Evolutionary conservation across 331 rosid species (phyloP).

Genomic region (Quercus phellos): DNA sequence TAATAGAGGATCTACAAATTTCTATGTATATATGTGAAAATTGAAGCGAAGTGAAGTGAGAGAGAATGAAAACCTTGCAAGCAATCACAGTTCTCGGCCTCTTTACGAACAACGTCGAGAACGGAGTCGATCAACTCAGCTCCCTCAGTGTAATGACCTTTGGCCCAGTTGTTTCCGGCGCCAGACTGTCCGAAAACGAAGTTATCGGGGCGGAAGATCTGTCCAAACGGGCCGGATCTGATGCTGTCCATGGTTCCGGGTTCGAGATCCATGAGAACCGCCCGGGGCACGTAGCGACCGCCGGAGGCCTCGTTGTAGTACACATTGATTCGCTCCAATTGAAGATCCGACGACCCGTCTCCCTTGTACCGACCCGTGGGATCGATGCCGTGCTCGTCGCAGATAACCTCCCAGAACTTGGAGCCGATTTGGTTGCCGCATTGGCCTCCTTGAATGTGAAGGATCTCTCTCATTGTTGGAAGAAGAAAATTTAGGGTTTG

Average conservation of each 20-base stretch:
- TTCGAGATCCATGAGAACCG: conserved; percentile 84
- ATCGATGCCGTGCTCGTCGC: conserved; percentile 81
- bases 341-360: conserved; percentile 44
- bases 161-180: conserved; percentile 87
- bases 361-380: conserved; percentile 56
- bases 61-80: conserved; percentile 51
- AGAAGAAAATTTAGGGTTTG: conserved; percentile 20
- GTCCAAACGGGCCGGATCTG: conserved; percentile 79
- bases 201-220: conserved; percentile 79
- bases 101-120: conserved; percentile 80
- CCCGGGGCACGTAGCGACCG: conserved; percentile 77
- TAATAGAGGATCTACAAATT: no score
- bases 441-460: conserved; percentile 83
- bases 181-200: conserved; percentile 86
- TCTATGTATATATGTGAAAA: no score
- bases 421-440: conserved; percentile 90
- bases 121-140: conserved; percentile 77
- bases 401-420: conserved; percentile 84
- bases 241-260: conserved; percentile 90
- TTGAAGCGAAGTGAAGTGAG: no score
- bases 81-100: conserved; percentile 83
- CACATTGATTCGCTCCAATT: conserved; percentile 77
- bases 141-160: conserved; percentile 88
- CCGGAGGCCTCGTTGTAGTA: conserved; percentile 82
- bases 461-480: conserved; percentile 63